Evolutionary conservation across 75 land plant genomes (phyloP).

Genomic region (Larix kaempferi): DNA sequence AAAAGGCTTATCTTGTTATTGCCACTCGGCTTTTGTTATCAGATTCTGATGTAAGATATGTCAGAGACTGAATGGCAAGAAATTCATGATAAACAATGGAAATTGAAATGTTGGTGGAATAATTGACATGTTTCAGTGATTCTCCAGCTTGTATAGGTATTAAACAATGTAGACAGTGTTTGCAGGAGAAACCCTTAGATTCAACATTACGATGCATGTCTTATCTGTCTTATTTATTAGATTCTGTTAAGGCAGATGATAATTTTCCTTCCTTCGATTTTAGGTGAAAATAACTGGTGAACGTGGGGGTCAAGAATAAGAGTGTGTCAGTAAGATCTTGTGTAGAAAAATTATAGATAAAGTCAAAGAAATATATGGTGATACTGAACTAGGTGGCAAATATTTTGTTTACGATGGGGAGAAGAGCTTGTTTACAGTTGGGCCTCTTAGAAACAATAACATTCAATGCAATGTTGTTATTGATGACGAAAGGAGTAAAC

Average conservation of each 20-base stretch:
- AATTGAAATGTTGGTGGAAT: too few relatives aligned
- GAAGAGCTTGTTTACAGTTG: constrained; percentile 71
- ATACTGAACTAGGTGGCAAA: constrained; percentile 50
- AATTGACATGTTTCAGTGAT: too few relatives aligned
- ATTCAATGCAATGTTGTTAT: constrained; percentile 68
- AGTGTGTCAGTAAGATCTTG: constrained; percentile 58
- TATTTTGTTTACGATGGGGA: constrained; percentile 92
- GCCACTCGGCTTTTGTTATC: too few relatives aligned
- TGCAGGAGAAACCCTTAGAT: too few relatives aligned
- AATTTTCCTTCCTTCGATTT: background rate
- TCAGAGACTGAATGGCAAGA: too few relatives aligned
- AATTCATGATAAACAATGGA: too few relatives aligned
- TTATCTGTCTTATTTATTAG: background rate
- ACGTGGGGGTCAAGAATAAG: too few relatives aligned
- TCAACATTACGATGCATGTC: background rate
- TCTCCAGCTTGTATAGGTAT: too few relatives aligned
- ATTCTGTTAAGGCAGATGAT: background rate
- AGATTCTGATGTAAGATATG: too few relatives aligned
- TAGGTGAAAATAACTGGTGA: background rate
- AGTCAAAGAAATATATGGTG: constrained; percentile 51
- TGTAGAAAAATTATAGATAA: constrained; percentile 64
- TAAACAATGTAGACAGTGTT: too few relatives aligned
- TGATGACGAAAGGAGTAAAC: constrained; percentile 28
- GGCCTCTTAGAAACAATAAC: constrained; percentile 52
- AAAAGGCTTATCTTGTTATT: too few relatives aligned